These are phyloP conservation scores for Suillus variegatus DNA, from an alignment of 768 basidiomycete genomes.

Conservation along the genomic window DNA sequence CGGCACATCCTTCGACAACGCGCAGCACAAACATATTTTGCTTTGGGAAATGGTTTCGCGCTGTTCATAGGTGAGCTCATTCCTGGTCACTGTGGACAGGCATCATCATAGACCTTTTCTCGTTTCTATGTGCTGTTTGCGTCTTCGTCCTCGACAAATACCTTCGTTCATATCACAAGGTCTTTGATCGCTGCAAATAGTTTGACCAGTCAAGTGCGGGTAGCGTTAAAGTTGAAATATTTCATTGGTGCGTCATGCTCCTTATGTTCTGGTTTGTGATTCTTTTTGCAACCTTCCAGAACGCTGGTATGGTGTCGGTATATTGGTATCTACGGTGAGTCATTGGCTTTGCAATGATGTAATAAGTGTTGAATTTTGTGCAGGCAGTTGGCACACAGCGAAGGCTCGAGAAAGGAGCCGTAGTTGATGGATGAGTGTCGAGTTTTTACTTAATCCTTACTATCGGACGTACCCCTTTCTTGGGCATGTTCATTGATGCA, in stretches of 20 bases:
- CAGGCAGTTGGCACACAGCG: constrained; percentile 45
- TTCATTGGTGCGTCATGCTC: constrained; percentile 36
- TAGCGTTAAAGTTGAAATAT: constrained; percentile 24
- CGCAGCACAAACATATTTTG: constrained; percentile 47
- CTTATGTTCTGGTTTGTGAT: constrained; percentile 44
- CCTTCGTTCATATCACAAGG: constrained; percentile 34
- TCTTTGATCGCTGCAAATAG: constrained; percentile 36
- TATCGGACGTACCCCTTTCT: constrained; percentile 40
- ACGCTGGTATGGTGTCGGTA: constrained; percentile 45
- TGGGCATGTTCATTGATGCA: constrained; percentile 40
- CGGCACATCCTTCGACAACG: constrained; percentile 42
- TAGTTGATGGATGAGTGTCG: constrained; percentile 45
- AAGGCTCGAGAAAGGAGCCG: constrained; percentile 41
- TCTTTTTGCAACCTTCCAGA: constrained; percentile 41
- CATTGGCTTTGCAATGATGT: not conserved
- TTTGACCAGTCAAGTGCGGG: constrained; percentile 32
- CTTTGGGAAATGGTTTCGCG: constrained; percentile 41
- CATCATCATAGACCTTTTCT: constrained; percentile 38
- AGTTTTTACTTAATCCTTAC: constrained; percentile 44
- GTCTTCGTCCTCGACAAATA: constrained; percentile 40
- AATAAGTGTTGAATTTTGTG: not conserved
- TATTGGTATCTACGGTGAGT: constrained; percentile 45
- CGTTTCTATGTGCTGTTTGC: constrained; percentile 36
- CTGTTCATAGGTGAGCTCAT: constrained; percentile 39
- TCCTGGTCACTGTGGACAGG: constrained; percentile 46